Percentiles rank a stretch among this genome's conserved stretches.
These are phyloP conservation scores for Cnidoscolus chayamansa DNA, from an alignment of 441 rosid genomes.

Conservation along the genomic window DNA sequence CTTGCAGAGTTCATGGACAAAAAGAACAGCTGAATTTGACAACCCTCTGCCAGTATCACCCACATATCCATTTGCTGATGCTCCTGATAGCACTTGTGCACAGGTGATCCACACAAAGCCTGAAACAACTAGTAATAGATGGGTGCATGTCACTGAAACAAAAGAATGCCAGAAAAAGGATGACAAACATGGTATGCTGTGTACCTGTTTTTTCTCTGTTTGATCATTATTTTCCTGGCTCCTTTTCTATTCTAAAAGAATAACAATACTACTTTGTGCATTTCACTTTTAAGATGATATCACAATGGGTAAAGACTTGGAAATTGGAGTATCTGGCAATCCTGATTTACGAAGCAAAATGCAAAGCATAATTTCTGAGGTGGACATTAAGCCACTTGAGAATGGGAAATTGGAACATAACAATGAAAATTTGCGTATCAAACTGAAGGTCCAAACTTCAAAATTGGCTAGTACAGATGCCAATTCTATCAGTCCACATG, in stretches of 20 bases:
- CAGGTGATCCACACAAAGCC: slow-evolving; percentile 53
- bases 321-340: slow-evolving; percentile 29
- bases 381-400: slow-evolving; percentile 27
- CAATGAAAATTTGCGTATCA: slow-evolving; percentile 22
- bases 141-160: slow-evolving; percentile 23
- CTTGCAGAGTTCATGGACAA: slow-evolving; percentile 66
- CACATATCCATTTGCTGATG: slow-evolving; percentile 36
- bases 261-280: not conserved
- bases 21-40: slow-evolving; percentile 45
- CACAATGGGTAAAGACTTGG: slow-evolving; percentile 33
- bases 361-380: slow-evolving; percentile 25
- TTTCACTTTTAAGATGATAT: slow-evolving; percentile 29
- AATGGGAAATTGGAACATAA: slow-evolving; percentile 25
- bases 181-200: slow-evolving; percentile 36
- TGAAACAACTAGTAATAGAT: slow-evolving; percentile 40
- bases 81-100: slow-evolving; percentile 68
- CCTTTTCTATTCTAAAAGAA: not conserved
- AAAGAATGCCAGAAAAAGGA: slow-evolving; percentile 35
- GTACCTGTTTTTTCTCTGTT: not conserved
- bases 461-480: slow-evolving; percentile 16
- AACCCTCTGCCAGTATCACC: slow-evolving; percentile 46
- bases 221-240: not conserved
- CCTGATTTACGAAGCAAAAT: slow-evolving; percentile 26
- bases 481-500: slow-evolving; percentile 26
- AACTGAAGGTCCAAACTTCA: slow-evolving; percentile 24